Base-by-base conservation (phyloP, 768 basidiomycete species). In the Epithele typhae region DNA sequence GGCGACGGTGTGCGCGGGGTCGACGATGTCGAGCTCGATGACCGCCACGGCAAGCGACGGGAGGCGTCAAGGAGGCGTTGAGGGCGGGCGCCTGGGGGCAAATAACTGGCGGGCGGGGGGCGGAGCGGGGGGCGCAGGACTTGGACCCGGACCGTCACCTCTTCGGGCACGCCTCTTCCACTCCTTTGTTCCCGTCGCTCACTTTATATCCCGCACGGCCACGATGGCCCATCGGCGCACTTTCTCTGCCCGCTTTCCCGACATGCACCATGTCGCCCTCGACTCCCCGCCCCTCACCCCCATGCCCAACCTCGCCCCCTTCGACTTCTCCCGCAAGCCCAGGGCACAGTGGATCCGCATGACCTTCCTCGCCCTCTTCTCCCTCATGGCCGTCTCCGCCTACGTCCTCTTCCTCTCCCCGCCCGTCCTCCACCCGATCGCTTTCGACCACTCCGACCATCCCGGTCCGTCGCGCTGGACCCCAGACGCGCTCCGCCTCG, bases 351-450 rank as follows among this genome's bases (percentile, higher is more conserved):
- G 73, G 55, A 72, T 78, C 36, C 72, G 78, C 45, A 73, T 78
- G 4, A 75, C 77, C 3, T 62, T 82, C 52, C 43, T 84, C 54
- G 77, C 76, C 8, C 72, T 85, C 57, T 40, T 77, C 59, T 59
- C 69, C 51, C 71, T 84, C 56, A 43, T 79, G 44, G 57, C 68
- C 24, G 64, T 84, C 53, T 72, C 77, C 32, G 69, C 68, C 43
- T 86, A 79, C 66, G 65, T 84, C 43, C 68, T 83, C 51, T 69
- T 83, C 56, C 59, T 77, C 40, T 72, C 75, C 61, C 75, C 12
- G 60, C 74, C 43, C 47, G 72, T 39, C 62, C 70, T 43, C 55
- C 71, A 49, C 59, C 75, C 37, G 57, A 68, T 52, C 57, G 65
- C 43, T 55, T 61, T 12, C 53, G 59, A 48, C 35, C 56, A 56